Percentiles rank a stretch among this genome's conserved stretches.
Conservation (phyloP, 345 rosid genomes). For the Populus davidiana region DNA sequence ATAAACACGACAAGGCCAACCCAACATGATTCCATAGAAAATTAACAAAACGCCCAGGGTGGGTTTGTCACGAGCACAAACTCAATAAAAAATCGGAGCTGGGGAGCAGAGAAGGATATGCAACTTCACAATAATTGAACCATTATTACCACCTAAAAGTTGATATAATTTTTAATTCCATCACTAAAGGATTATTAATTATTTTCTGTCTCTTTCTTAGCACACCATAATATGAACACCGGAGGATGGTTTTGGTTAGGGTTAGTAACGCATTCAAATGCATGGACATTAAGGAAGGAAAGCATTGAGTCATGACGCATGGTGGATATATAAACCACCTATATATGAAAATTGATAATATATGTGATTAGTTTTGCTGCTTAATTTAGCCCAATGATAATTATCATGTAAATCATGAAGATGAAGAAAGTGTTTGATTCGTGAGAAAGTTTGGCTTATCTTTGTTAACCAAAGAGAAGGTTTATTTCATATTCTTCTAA, state of each 20-base stretch:
- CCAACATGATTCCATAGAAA: constrained; percentile 31
- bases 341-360: too few species aligned
- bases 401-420: not conserved
- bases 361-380: not conserved
- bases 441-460: not conserved
- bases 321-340: not conserved
- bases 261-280: not conserved
- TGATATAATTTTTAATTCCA: constrained; percentile 13
- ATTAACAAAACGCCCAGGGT: constrained; percentile 22
- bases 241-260: not conserved
- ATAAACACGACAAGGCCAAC: constrained; percentile 39
- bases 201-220: not conserved
- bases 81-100: constrained; percentile 14
- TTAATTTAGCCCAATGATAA: not conserved
- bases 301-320: not conserved
- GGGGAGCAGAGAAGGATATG: constrained; percentile 18
- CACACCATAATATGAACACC: not conserved
- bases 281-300: not conserved
- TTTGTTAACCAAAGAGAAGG: not conserved
- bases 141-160: constrained; percentile 51
- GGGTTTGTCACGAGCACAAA: constrained; percentile 27
- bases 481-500: not conserved
- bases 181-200: not conserved
- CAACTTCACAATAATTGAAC: constrained; percentile 46
- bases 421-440: not conserved